Base-by-base conservation (phyloP, 1,139 yeast species). In the Kurtzmaniella quercitrusa region DNA sequence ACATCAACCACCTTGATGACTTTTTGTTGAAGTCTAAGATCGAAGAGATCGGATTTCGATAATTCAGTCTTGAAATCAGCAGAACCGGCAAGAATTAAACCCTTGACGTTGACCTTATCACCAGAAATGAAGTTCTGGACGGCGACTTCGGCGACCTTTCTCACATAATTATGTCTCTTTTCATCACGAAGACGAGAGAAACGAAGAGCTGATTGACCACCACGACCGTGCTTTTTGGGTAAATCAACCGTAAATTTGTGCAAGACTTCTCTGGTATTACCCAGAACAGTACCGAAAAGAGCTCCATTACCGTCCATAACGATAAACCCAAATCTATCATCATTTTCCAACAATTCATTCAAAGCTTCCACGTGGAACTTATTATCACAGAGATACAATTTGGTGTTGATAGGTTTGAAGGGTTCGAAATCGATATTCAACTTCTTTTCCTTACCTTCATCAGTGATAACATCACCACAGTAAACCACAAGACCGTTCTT, bases 121-220 rank as follows among this genome's bases (percentile, higher is more conserved):
- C 76, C 80, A 25, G 96, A 82, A 56, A 93, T 89, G 69, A 93
- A 93, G 70, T 89, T 88, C 66, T 93, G 98, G 25, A 93, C 98
- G 4, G 98, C 98, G 44, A 84, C 94, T 74, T 93, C 98, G 40
- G 98, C 96, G 40, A 93, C 98, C 65, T 93, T 93, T 70, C 98
- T 82, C 48, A 93, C 95, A 70, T 93, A 93, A 68, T 93, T 93
- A 70, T 94, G 98, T 75, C 98, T 89, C 68, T 93, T 93, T 73
- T 94, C 98, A 58, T 93, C 98, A 81, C 98, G 87, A 67, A 93
- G 79, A 77, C 98, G 91, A 39, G 97, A 86, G 76, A 93, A 93
- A 88, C 98, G 98, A 55, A 93, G 66, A 40, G 98, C 98, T 50
- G 98, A 93, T 75, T 93, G 98, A 85, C 98, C 98, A 86, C 98